Percentiles rank a stretch among this genome's conserved stretches.
Evolutionary conservation across 2,329 filamentous ascomycete genomes (phyloP).

Genomic region (Geosmithia morbida): DNA sequence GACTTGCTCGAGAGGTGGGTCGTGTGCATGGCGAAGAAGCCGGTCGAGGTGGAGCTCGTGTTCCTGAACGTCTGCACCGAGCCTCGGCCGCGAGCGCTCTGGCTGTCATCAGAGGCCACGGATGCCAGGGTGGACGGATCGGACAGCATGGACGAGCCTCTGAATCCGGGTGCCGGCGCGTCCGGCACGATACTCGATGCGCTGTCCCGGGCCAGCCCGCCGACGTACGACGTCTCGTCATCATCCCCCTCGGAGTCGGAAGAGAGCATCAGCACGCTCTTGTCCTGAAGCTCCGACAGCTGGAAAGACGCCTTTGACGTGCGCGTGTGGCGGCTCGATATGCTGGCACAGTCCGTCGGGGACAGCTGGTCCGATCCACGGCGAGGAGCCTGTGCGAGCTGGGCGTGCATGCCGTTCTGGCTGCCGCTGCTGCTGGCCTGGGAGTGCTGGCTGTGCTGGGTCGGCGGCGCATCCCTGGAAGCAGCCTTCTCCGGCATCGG

Average conservation of each 20-base stretch:
- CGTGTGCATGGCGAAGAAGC: constrained; percentile 1
- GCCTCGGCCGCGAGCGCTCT: neutral
- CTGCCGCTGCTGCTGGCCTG: neutral
- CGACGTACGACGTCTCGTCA: constrained; percentile 1
- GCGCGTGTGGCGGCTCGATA: constrained; percentile 40
- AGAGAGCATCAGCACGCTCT: constrained; percentile 40
- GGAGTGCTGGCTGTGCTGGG: neutral
- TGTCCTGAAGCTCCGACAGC: constrained; percentile 36
- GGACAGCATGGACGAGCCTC: neutral
- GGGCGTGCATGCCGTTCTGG: neutral
- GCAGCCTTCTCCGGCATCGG: neutral
- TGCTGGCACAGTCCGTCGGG: constrained; percentile 28
- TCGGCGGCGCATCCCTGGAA: neutral
- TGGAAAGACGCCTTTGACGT: constrained; percentile 37
- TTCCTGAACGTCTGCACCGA: neutral
- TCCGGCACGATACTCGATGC: neutral
- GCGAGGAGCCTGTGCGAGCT: neutral
- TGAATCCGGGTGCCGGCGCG: neutral
- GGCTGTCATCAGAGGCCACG: neutral
- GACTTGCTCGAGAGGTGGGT: constrained; percentile 1
- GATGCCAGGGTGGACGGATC: neutral
- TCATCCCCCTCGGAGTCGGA: constrained; percentile 41
- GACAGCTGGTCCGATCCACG: constrained; percentile 11
- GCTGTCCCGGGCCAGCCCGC: neutral
- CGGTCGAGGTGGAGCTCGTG: neutral